Evolutionary conservation across 345 rosid genomes (phyloP).

Genomic region (Triadica sebifera): DNA sequence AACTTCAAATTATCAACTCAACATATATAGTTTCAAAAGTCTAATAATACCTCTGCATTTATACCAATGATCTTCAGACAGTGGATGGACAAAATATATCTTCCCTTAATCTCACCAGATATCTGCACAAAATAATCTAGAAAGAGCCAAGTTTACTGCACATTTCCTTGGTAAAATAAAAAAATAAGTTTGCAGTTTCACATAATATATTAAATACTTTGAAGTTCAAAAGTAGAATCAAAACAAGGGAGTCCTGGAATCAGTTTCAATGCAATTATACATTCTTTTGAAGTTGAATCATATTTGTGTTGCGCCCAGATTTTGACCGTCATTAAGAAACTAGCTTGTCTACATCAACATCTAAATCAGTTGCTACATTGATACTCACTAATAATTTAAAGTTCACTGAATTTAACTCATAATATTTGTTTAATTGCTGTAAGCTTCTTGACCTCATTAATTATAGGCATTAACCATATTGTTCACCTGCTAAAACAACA

Average conservation of each 20-base stretch:
- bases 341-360: conserved; percentile 4
- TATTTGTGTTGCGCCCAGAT: too few species aligned
- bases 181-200: not conserved
- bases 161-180: conserved; percentile 4
- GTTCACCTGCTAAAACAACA: not conserved
- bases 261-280: not conserved
- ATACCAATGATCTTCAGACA: not conserved
- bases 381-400: conserved; percentile 9
- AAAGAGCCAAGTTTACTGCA: conserved; percentile 9
- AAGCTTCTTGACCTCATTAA: not conserved
- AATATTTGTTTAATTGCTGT: not conserved
- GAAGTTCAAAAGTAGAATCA: too few species aligned
- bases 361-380: not conserved
- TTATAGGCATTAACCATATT: not conserved
- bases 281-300: too few species aligned
- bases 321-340: conserved; percentile 4
- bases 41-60: not conserved
- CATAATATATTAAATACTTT: not conserved
- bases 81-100: not conserved
- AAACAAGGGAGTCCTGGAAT: not conserved
- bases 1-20: conserved; percentile 3
- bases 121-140: conserved; percentile 9
- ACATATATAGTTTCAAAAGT: not conserved
- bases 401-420: not conserved
- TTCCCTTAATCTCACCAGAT: not conserved